Conservation (phyloP, 2,329 filamentous ascomycete species). For the Colletotrichum sp. region DNA sequence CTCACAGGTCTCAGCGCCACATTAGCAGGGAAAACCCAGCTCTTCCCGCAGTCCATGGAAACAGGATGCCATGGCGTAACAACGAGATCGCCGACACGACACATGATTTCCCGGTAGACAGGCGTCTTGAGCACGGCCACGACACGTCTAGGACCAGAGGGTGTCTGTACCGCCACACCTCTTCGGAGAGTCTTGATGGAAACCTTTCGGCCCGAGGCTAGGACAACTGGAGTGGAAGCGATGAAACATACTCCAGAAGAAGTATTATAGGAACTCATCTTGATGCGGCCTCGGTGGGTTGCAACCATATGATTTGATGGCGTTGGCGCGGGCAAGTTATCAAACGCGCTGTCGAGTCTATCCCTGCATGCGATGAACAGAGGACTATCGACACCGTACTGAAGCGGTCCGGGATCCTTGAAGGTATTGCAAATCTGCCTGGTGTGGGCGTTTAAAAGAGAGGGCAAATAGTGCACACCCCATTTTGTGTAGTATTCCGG, state of each 20-base stretch:
- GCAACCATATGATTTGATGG: conserved; percentile 34
- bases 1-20: conserved; percentile 33
- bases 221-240: conserved; percentile 48
- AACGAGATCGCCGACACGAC: conserved; percentile 48
- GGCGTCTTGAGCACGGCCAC: conserved; percentile 55
- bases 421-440: conserved; percentile 66
- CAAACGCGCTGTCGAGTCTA: conserved; percentile 53
- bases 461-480: conserved; percentile 64
- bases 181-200: conserved; percentile 47
- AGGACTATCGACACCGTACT: conserved; percentile 55
- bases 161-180: conserved; percentile 56
- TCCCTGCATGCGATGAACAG: conserved; percentile 58
- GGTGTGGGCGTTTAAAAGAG: conserved; percentile 59
- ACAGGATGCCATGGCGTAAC: conserved; percentile 69
- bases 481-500: conserved; percentile 49
- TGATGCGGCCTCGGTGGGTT: conserved; percentile 22
- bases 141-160: conserved; percentile 52
- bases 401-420: conserved; percentile 63
- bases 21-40: conserved; percentile 53
- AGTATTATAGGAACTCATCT: conserved; percentile 51
- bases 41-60: conserved; percentile 32
- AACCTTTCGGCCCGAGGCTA: conserved; percentile 44
- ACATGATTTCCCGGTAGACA: conserved; percentile 45
- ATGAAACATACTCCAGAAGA: conserved; percentile 56
- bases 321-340: conserved; percentile 47